Evolutionary conservation across 371 early-diverging fungal species (phyloP).

Genomic region (Nematocida sp.): DNA sequence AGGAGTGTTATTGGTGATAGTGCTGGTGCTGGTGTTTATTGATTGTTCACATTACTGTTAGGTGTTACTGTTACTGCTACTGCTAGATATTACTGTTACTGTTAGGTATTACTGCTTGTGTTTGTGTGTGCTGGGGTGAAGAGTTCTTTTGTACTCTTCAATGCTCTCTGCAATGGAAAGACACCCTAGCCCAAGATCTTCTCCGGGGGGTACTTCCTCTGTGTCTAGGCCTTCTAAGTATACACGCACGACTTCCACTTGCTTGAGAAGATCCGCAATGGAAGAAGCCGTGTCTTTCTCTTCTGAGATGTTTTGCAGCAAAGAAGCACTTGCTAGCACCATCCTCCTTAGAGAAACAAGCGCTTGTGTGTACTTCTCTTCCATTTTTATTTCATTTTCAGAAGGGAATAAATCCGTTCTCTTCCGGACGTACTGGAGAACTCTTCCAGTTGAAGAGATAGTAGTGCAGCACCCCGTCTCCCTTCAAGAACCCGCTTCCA

Average conservation of each 20-base stretch:
- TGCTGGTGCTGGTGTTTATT: too few species aligned
- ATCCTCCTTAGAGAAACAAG: neutral
- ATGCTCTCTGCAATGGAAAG: neutral
- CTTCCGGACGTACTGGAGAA: neutral
- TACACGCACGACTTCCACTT: neutral
- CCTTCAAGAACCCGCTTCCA: constrained; percentile 44
- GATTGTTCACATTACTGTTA: too few species aligned
- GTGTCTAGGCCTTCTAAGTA: neutral
- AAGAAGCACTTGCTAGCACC: neutral
- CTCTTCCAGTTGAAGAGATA: constrained; percentile 62
- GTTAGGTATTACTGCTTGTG: too few species aligned
- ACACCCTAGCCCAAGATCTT: constrained; percentile 5
- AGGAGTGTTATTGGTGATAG: too few species aligned
- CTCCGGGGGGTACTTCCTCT: neutral
- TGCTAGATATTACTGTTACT: too few species aligned
- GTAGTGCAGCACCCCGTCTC: constrained; percentile 59
- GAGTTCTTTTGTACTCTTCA: too few species aligned
- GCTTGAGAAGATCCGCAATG: neutral
- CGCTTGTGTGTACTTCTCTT: neutral
- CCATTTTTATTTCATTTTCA: neutral
- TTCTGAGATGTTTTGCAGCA: neutral
- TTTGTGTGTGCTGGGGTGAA: too few species aligned
- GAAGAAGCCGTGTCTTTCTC: neutral
- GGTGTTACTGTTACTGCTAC: too few species aligned
- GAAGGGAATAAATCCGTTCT: constrained; percentile 43